A percentile compares a stretch with the other conserved stretches of the same genome.
phyloP scores from a whole-genome alignment of 2,329 filamentous ascomycete genomes.

The Coniochaeta sp. region DNA sequence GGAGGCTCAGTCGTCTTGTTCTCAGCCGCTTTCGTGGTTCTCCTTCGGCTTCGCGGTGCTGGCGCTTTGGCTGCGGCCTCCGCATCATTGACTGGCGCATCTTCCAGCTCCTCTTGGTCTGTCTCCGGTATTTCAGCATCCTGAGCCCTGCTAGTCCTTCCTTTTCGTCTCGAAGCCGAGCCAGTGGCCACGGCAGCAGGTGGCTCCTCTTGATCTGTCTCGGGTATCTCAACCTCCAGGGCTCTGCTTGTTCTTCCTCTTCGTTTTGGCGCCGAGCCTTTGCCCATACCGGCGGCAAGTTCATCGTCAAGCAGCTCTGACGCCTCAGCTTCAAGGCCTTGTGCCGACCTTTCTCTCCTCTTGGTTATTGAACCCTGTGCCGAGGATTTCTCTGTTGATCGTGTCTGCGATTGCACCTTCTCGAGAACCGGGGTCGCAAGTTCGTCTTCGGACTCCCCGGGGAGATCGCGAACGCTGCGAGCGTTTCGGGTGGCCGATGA shows the following conservation, averaged over 20 bases:
- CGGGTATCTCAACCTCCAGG: neutral
- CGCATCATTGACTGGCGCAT: neutral
- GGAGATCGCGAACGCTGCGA: neutral
- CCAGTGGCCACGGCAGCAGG: too few relatives aligned
- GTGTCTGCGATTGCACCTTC: neutral
- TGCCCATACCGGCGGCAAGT: neutral
- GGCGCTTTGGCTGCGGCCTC: neutral
- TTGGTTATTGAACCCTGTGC: neutral
- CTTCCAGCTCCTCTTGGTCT: neutral
- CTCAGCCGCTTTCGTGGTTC: neutral
- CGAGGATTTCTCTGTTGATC: neutral
- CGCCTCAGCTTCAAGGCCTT: neutral
- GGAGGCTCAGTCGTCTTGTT: neutral
- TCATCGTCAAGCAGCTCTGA: neutral
- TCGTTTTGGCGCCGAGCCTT: neutral
- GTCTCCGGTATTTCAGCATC: too few relatives aligned
- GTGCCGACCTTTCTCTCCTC: neutral
- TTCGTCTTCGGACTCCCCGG: slow-evolving; percentile 1
- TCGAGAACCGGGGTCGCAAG: neutral
- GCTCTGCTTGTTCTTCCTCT: neutral
- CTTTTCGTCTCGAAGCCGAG: too few relatives aligned
- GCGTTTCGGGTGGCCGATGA: neutral
- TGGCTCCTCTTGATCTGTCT: too few relatives aligned
- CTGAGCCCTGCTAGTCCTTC: too few relatives aligned
- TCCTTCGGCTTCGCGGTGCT: neutral